Percentiles rank a stretch among this genome's conserved stretches.
Evolutionary conservation across 345 rosid genomes (phyloP).

Genomic region (Anastatica hierochuntica): DNA sequence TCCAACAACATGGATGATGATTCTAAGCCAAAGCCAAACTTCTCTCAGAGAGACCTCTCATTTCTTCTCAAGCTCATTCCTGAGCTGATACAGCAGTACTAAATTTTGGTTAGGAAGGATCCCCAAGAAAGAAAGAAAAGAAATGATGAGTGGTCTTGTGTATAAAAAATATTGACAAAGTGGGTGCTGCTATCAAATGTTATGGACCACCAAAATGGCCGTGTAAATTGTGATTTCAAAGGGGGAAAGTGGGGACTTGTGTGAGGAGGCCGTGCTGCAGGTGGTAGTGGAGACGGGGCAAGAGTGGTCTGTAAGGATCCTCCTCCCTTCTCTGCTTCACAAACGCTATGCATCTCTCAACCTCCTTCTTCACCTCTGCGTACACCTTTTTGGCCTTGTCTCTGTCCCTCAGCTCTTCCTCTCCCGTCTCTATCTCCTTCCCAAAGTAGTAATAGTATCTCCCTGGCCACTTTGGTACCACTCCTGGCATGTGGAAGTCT

Average conservation of each 20-base stretch:
- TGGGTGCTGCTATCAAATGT: too few species aligned
- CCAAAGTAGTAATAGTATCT: slow-evolving; percentile 67
- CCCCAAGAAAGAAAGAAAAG: too few species aligned
- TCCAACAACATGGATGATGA: slow-evolving; percentile 13
- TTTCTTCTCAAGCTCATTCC: slow-evolving; percentile 89
- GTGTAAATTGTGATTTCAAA: too few species aligned
- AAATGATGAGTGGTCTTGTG: too few species aligned
- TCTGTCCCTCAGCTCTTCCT: slow-evolving; percentile 35
- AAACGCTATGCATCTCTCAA: slow-evolving; percentile 45
- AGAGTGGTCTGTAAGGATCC: slow-evolving; percentile 49
- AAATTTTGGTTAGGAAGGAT: not conserved
- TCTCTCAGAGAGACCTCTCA: slow-evolving; percentile 61
- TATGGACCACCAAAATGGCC: too few species aligned
- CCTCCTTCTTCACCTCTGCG: slow-evolving; percentile 40
- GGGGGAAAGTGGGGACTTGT: slow-evolving; percentile 52
- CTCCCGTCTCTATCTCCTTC: slow-evolving; percentile 55
- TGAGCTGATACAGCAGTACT: slow-evolving; percentile 50
- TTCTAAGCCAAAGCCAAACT: slow-evolving; percentile 41
- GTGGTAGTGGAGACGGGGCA: slow-evolving; percentile 35
- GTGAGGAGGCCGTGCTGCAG: slow-evolving; percentile 31
- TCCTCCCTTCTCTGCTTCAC: slow-evolving; percentile 48
- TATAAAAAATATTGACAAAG: too few species aligned
- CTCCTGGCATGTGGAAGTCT: slow-evolving; percentile 45
- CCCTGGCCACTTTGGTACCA: slow-evolving; percentile 70
- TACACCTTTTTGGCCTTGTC: slow-evolving; percentile 42